A percentile compares a stretch with the other conserved stretches of the same genome.
These are phyloP conservation scores for Candida krabiensis DNA, from an alignment of 805 yeast species.

Conservation along the genomic window DNA sequence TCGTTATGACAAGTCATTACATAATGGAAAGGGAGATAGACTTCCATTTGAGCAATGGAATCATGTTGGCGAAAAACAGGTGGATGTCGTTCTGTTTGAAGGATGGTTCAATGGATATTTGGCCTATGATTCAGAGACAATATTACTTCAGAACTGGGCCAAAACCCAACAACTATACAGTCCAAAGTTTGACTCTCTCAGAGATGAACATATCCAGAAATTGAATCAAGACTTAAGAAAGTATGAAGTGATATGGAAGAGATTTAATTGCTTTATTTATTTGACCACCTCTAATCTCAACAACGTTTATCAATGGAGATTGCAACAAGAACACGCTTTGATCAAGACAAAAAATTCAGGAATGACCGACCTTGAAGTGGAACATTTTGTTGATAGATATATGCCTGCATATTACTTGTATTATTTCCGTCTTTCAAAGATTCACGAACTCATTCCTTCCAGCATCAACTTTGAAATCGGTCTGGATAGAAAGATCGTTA, in stretches of 20 bases:
- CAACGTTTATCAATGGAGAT: constrained; percentile 77
- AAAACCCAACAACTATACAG: constrained; percentile 14
- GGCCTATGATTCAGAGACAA: constrained; percentile 36
- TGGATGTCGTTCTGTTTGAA: constrained; percentile 75
- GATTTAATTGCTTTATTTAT: constrained; percentile 60
- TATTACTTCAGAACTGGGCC: constrained; percentile 31
- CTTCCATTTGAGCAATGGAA: constrained; percentile 40
- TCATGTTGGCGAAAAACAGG: constrained; percentile 28
- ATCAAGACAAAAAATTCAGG: constrained; percentile 60
- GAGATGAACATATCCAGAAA: constrained; percentile 25
- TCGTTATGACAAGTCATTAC: constrained; percentile 72
- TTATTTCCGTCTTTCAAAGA: constrained; percentile 33
- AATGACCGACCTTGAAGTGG: constrained; percentile 75
- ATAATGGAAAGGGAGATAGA: constrained; percentile 80
- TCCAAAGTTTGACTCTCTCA: constrained; percentile 20
- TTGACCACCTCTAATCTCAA: constrained; percentile 58
- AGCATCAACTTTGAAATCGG: constrained; percentile 18
- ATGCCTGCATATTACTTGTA: constrained; percentile 83
- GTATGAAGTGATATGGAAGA: constrained; percentile 57
- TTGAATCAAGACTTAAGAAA: constrained; percentile 53
- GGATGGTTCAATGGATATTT: constrained; percentile 93
- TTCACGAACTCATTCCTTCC: constrained; percentile 4
- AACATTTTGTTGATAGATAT: constrained; percentile 71
- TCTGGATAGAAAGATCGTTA: constrained; percentile 15
- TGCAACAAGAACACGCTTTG: constrained; percentile 69